Conservation (phyloP, 768 basidiomycete species). For the Pluteus cervinus region DNA sequence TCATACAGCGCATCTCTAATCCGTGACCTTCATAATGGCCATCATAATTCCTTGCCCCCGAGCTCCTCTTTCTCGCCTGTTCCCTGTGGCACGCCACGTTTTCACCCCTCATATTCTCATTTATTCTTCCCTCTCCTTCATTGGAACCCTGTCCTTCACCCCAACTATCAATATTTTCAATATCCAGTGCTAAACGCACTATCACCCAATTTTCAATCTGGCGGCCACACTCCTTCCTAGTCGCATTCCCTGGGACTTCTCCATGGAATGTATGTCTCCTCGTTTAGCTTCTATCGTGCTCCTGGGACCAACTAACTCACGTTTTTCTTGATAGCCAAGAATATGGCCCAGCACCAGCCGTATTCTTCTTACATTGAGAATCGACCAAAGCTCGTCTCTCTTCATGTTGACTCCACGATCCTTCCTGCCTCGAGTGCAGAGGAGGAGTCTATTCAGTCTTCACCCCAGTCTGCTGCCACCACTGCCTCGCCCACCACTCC, state of each 20-base stretch:
- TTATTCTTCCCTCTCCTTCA: no score
- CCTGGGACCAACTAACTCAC: no score
- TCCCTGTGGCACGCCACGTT: no score
- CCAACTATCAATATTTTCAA: slow-evolving; percentile 3
- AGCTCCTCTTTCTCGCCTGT: no score
- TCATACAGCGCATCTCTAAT: slow-evolving; percentile 4
- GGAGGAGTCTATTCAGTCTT: slow-evolving; percentile 16
- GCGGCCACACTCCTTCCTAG: slow-evolving; percentile 14
- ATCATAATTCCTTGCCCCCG: no score
- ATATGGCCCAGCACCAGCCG: slow-evolving; percentile 20
- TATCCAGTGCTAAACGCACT: slow-evolving; percentile 5
- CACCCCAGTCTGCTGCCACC: slow-evolving; percentile 19
- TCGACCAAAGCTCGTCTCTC: slow-evolving; percentile 15
- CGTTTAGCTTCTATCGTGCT: not conserved
- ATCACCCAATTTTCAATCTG: slow-evolving; percentile 14
- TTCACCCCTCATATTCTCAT: no score
- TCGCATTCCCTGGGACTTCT: slow-evolving; percentile 19
- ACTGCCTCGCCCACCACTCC: slow-evolving; percentile 23
- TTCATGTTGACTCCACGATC: slow-evolving; percentile 17
- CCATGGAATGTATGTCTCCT: slow-evolving; percentile 17
- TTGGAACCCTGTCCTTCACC: slow-evolving; percentile 13
- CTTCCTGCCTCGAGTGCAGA: slow-evolving; percentile 10
- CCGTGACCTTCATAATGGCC: no score
- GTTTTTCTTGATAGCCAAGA: slow-evolving; percentile 14
- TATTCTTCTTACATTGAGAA: slow-evolving; percentile 13